Percentiles rank a stretch among this genome's conserved stretches.
phyloP scores from a whole-genome alignment of 2,329 filamentous ascomycete genomes.

The Ophiostoma populinum region DNA sequence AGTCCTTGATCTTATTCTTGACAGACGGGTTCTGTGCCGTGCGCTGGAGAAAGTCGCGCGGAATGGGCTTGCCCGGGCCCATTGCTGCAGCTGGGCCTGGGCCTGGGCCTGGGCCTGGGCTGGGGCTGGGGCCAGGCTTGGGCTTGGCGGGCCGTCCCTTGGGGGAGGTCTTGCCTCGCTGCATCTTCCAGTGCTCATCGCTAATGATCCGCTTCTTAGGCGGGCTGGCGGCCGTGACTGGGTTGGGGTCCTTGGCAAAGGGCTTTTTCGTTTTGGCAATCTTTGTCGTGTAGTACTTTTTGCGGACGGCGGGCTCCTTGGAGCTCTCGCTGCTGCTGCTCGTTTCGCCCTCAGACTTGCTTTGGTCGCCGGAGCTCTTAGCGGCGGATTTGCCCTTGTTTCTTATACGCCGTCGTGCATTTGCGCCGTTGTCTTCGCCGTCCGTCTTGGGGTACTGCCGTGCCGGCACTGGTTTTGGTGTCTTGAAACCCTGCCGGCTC shows the following conservation, averaged over 20 bases:
- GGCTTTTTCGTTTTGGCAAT: conserved; percentile 3
- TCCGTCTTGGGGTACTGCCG: conserved; percentile 2
- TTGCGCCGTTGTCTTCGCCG: conserved; percentile 16
- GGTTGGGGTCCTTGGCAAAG: conserved; percentile 17
- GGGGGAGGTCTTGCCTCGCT: conserved; percentile 27
- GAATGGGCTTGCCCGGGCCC: conserved; percentile 24
- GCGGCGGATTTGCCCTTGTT: background rate
- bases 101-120: background rate
- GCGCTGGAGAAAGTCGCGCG: conserved; percentile 38
- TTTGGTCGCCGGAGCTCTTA: conserved; percentile 9
- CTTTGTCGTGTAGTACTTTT: conserved; percentile 5
- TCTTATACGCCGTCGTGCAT: conserved; percentile 2
- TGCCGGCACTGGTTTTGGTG: background rate
- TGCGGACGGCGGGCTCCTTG: background rate
- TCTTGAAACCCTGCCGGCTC: conserved; percentile 21
- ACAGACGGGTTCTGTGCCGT: conserved; percentile 37
- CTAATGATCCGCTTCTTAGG: conserved; percentile 88
- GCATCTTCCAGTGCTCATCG: conserved; percentile 73
- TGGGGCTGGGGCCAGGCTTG: conserved; percentile 11
- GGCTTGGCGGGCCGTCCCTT: conserved; percentile 13
- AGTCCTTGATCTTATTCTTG: conserved; percentile 43
- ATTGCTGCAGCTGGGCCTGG: conserved; percentile 9
- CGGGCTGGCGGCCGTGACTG: conserved; percentile 29
- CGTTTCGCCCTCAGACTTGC: conserved; percentile 3
- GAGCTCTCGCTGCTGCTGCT: conserved; percentile 7